A percentile compares a stretch with the other conserved stretches of the same genome.
Evolutionary conservation across 2,329 filamentous ascomycete genomes (phyloP).

Genomic region (Sclerotiophoma versabilis): DNA sequence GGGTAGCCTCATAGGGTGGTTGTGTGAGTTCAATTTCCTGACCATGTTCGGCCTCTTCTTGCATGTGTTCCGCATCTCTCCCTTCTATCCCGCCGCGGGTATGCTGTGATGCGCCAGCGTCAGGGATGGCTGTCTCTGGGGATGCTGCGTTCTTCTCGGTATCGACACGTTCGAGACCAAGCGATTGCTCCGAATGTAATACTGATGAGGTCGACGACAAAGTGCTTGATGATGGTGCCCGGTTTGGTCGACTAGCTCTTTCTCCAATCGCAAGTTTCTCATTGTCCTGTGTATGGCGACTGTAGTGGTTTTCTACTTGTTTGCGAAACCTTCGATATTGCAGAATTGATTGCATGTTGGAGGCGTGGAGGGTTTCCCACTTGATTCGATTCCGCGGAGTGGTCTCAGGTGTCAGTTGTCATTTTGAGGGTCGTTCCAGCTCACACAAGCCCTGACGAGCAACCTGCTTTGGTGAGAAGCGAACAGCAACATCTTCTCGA

Average conservation of each 20-base stretch:
- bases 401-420: neutral
- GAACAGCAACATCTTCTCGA: neutral
- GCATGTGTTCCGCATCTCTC: neutral
- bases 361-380: neutral
- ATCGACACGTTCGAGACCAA: neutral
- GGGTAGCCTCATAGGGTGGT: neutral
- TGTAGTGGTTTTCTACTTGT: conserved; percentile 19
- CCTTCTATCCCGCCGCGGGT: neutral
- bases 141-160: neutral
- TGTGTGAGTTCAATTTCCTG: neutral
- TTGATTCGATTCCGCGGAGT: neutral
- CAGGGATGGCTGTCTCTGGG: neutral
- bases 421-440: too few relatives aligned
- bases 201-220: neutral
- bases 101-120: neutral
- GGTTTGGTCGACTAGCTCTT: neutral
- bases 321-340: conserved; percentile 33
- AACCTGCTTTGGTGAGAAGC: neutral
- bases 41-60: conserved; percentile 1
- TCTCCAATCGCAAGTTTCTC: conserved; percentile 1
- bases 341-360: conserved; percentile 35
- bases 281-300: conserved; percentile 4
- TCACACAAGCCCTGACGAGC: neutral
- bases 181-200: neutral
- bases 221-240: neutral